Conservation (phyloP, 1,284 basidiomycete species). For the Ustilago crameri region DNA sequence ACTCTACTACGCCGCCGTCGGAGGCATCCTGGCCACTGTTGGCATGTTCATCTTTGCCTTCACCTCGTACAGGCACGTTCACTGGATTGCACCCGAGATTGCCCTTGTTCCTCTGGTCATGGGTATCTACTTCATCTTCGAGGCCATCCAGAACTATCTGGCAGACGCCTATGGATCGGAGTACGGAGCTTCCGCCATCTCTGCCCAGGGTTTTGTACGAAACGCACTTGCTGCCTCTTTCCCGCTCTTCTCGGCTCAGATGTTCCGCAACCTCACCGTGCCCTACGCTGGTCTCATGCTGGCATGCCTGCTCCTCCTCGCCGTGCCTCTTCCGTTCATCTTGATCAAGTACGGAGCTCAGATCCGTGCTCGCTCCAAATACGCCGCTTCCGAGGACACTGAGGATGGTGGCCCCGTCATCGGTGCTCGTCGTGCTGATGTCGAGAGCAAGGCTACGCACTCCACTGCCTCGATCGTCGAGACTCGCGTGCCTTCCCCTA, state of each 20-base stretch:
- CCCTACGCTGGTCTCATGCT: conserved; percentile 53
- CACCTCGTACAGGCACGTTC: conserved; percentile 55
- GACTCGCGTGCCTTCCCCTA: conserved; percentile 34
- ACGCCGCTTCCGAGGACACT: conserved; percentile 47
- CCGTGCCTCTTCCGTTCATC: conserved; percentile 55
- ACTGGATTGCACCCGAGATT: conserved; percentile 58
- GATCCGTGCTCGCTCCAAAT: conserved; percentile 54
- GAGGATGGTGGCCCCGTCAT: conserved; percentile 44
- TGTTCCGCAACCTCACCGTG: conserved; percentile 56
- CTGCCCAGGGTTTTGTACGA: conserved; percentile 56
- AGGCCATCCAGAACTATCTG: conserved; percentile 56
- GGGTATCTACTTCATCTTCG: conserved; percentile 60
- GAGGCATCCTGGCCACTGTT: conserved; percentile 46
- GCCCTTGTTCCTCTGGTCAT: conserved; percentile 55
- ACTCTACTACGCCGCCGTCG: conserved; percentile 57
- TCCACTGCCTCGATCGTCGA: conserved; percentile 23
- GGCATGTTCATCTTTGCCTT: conserved; percentile 62
- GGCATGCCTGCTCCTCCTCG: conserved; percentile 46
- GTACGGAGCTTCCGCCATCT: conserved; percentile 54
- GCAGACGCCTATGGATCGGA: conserved; percentile 48
- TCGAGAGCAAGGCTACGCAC: conserved; percentile 34
- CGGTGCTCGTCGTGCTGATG: conserved; percentile 37
- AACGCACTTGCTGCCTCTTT: conserved; percentile 53
- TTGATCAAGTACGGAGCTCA: conserved; percentile 54
- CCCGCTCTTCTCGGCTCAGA: conserved; percentile 57